These are phyloP conservation scores for Coniochaeta sp. DNA, from an alignment of 2,329 filamentous ascomycete genomes.

Conservation along the genomic window DNA sequence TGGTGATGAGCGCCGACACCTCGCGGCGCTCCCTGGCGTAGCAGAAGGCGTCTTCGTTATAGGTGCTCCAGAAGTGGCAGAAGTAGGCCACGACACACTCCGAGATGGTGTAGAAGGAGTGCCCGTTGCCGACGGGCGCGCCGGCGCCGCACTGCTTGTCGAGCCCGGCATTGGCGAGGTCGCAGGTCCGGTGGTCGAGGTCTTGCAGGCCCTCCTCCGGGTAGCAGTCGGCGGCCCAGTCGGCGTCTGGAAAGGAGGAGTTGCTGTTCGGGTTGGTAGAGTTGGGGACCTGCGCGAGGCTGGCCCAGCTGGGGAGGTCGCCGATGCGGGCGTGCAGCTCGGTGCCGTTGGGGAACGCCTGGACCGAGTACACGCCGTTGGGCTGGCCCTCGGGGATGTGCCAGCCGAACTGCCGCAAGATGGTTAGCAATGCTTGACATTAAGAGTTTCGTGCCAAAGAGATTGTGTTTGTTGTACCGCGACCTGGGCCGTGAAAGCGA, in stretches of 20 bases:
- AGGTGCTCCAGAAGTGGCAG: background rate
- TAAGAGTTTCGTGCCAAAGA: no score
- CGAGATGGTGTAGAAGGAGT: background rate
- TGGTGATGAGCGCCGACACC: background rate
- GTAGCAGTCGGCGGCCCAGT: background rate
- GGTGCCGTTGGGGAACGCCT: background rate
- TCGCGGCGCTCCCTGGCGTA: background rate
- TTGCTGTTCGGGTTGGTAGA: background rate
- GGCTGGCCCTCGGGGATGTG: background rate
- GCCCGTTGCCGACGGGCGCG: background rate
- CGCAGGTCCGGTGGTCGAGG: slow-evolving; percentile 6
- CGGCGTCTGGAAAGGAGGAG: background rate
- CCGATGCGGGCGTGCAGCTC: background rate
- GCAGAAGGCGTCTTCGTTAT: background rate
- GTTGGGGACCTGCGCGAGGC: background rate
- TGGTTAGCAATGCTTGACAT: no score
- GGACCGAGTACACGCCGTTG: background rate
- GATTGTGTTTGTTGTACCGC: background rate
- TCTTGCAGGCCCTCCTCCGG: background rate
- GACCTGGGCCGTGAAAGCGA: background rate
- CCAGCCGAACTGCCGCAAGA: background rate
- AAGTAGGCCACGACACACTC: background rate
- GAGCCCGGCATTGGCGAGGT: slow-evolving; percentile 6
- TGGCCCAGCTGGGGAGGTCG: background rate
- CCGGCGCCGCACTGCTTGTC: slow-evolving; percentile 2